phyloP scores from a whole-genome alignment of 1,139 yeast genomes.

The Lodderomyces pseudojiufengensis region DNA sequence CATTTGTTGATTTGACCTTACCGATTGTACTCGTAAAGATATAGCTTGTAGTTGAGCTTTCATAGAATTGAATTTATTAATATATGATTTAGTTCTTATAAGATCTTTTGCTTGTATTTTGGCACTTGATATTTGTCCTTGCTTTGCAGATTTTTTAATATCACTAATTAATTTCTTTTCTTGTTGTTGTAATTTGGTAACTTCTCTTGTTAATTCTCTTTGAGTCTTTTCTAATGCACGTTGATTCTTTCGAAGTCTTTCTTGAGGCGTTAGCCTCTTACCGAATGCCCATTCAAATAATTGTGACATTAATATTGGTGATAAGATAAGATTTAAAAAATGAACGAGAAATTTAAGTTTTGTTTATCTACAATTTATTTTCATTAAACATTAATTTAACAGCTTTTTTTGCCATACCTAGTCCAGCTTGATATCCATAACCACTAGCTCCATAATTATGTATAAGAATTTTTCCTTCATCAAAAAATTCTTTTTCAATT shows the following conservation, averaged over 20 bases:
- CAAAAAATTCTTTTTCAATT: constrained; percentile 47
- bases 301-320: constrained; percentile 35
- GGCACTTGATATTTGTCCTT: constrained; percentile 83
- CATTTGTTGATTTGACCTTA: constrained; percentile 93
- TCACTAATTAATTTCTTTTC: constrained; percentile 84
- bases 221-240: constrained; percentile 92
- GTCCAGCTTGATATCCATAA: constrained; percentile 45
- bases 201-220: constrained; percentile 86
- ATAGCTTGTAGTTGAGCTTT: constrained; percentile 94
- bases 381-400: constrained; percentile 18
- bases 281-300: constrained; percentile 96
- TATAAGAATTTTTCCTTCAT: constrained; percentile 31
- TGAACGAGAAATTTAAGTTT: neutral
- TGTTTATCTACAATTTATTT: constrained; percentile 6
- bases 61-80: constrained; percentile 89
- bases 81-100: constrained; percentile 77
- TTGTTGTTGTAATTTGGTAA: constrained; percentile 79
- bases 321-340: neutral
- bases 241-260: constrained; percentile 90
- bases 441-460: constrained; percentile 51
- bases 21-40: constrained; percentile 82
- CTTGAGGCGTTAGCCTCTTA: constrained; percentile 89
- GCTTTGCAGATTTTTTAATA: constrained; percentile 86
- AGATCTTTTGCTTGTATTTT: constrained; percentile 94
- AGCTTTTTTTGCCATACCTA: constrained; percentile 39